These are phyloP conservation scores for Aspergillus melleus DNA, from an alignment of 2,329 filamentous ascomycete genomes.

Conservation along the genomic window DNA sequence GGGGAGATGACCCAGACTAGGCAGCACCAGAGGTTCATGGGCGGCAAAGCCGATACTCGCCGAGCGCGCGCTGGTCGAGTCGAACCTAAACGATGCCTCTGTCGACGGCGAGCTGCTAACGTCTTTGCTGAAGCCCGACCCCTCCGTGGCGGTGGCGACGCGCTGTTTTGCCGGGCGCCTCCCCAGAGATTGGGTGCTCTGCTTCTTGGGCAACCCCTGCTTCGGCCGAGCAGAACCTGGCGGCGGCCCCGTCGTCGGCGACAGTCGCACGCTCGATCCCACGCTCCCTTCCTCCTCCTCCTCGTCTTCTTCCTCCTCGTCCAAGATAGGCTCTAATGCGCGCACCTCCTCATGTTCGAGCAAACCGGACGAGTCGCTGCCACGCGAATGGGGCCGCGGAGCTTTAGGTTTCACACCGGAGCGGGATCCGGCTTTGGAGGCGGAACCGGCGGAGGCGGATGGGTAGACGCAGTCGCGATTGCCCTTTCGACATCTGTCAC, in stretches of 20 bases:
- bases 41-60: slow-evolving; percentile 29
- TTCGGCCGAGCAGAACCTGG: slow-evolving; percentile 21
- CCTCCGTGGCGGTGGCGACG: slow-evolving; percentile 23
- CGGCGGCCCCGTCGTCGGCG: slow-evolving; percentile 17
- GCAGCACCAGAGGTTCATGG: slow-evolving; percentile 23
- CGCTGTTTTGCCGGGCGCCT: slow-evolving; percentile 29
- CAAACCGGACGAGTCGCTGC: slow-evolving; percentile 55
- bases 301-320: slow-evolving; percentile 40
- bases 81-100: slow-evolving; percentile 45
- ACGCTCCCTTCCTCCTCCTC: slow-evolving; percentile 30
- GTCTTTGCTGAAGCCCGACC: slow-evolving; percentile 45
- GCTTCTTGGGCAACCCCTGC: slow-evolving; percentile 25
- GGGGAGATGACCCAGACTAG: slow-evolving; percentile 40
- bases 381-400: slow-evolving; percentile 39
- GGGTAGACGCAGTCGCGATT: slow-evolving; percentile 89
- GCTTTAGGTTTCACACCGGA: slow-evolving; percentile 44
- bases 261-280: slow-evolving; percentile 22
- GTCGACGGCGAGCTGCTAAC: slow-evolving; percentile 54
- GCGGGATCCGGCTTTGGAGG: slow-evolving; percentile 45
- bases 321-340: slow-evolving; percentile 43
- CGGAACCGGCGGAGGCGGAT: slow-evolving; percentile 49
- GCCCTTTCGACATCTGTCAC: slow-evolving; percentile 89
- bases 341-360: slow-evolving; percentile 42
- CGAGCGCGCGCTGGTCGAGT: slow-evolving; percentile 36
- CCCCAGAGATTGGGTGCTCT: slow-evolving; percentile 31